Conservation (phyloP, 2,329 filamentous ascomycete species). For the Paracoccidioides lutzii region DNA sequence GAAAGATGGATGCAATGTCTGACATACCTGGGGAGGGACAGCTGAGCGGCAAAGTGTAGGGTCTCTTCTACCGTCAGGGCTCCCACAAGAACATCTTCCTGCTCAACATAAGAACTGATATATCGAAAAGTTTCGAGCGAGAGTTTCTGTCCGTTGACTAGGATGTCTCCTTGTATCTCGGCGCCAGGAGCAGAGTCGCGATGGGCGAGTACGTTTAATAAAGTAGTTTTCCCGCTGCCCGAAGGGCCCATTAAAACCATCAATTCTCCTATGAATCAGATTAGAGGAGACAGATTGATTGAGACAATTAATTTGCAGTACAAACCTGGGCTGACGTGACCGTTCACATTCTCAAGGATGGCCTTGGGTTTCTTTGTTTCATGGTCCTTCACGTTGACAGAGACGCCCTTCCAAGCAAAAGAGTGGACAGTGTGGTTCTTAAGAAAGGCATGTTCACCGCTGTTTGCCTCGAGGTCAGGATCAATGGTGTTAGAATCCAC, state of each 20-base stretch:
- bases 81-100: constrained; percentile 74
- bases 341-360: constrained; percentile 51
- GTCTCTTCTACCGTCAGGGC: constrained; percentile 71
- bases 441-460: constrained; percentile 18
- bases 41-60: constrained; percentile 60
- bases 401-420: constrained; percentile 55
- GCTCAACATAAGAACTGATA: constrained; percentile 69
- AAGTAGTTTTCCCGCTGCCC: constrained; percentile 65
- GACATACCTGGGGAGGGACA: constrained; percentile 44
- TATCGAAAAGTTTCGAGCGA: constrained; percentile 46
- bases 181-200: constrained; percentile 43
- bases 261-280: constrained; percentile 44
- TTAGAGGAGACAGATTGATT: neutral
- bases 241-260: constrained; percentile 71
- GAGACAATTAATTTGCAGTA: neutral
- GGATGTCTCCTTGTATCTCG: constrained; percentile 40
- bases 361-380: constrained; percentile 49
- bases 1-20: neutral
- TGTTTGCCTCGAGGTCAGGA: constrained; percentile 20
- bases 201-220: constrained; percentile 66
- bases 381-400: constrained; percentile 60
- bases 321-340: constrained; percentile 49
- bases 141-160: constrained; percentile 50
- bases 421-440: constrained; percentile 50
- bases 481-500: neutral